These are phyloP conservation scores for Ziziphus jujuba DNA, from an alignment of 306 rosid species.

Conservation along the genomic window DNA sequence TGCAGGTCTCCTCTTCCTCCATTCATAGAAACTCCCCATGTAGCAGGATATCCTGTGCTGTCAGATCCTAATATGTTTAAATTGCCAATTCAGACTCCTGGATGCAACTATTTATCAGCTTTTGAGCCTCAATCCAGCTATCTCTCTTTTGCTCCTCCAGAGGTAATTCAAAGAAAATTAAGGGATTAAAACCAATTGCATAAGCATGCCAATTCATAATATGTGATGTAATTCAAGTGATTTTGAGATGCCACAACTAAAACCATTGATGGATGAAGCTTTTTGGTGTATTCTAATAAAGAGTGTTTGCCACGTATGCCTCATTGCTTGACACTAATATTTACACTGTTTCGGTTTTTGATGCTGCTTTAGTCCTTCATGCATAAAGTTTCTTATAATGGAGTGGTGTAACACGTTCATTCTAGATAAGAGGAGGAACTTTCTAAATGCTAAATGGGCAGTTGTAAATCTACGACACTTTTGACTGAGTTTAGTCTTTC, in stretches of 20 bases:
- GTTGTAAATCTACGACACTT: no score
- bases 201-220: no score
- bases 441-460: neutral
- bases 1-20: conserved; percentile 76
- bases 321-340: no score
- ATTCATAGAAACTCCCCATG: conserved; percentile 51
- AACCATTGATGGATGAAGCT: no score
- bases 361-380: no score
- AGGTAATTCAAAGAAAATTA: conserved; percentile 54
- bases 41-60: conserved; percentile 69
- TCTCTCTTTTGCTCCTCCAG: conserved; percentile 93
- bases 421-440: neutral
- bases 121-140: conserved; percentile 52
- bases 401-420: no score
- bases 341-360: no score
- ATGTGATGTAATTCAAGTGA: no score
- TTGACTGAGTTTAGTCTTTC: neutral
- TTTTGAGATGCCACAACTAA: no score
- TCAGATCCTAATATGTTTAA: conserved; percentile 57
- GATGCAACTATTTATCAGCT: conserved; percentile 47
- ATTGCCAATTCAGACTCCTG: conserved; percentile 64
- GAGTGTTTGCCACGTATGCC: no score
- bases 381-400: no score
- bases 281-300: no score
- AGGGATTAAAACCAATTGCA: neutral